These are phyloP conservation scores for Hymenoscyphus linearis DNA, from an alignment of 2,329 filamentous ascomycete genomes.

Conservation along the genomic window DNA sequence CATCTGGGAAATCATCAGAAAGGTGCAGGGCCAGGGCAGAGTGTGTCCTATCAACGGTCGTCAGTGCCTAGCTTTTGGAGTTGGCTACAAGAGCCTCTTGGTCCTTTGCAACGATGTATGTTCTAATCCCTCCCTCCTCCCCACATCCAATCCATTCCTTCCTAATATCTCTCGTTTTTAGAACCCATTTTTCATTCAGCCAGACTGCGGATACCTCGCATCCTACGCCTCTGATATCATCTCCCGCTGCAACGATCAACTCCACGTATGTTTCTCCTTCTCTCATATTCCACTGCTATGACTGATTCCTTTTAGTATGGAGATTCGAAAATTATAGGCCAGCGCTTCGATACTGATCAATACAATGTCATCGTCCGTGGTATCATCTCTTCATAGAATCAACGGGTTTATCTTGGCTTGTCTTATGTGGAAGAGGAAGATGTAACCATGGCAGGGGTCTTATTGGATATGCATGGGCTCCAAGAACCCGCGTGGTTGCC, in stretches of 20 bases:
- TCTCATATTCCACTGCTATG: too few species aligned
- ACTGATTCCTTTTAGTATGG: background rate
- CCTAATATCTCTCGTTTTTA: background rate
- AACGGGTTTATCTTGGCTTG: too few species aligned
- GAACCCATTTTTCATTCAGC: background rate
- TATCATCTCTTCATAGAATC: background rate
- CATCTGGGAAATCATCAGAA: background rate
- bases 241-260: background rate
- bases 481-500: background rate
- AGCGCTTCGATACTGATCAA: background rate
- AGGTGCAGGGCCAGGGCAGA: background rate
- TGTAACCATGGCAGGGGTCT: background rate
- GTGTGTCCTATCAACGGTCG: background rate
- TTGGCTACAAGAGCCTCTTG: background rate
- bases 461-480: background rate
- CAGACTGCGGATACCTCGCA: background rate
- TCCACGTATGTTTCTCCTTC: background rate
- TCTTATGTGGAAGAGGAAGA: background rate
- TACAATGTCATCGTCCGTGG: conserved; percentile 4
- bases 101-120: background rate
- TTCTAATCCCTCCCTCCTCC: background rate
- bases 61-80: background rate
- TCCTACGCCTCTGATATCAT: background rate
- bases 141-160: background rate
- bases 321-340: background rate